Evolutionary conservation across 805 yeast genomes (phyloP), one percentile per base, ranked within the genome.

Genomic region (Blastobotrys attinorum): DNA sequence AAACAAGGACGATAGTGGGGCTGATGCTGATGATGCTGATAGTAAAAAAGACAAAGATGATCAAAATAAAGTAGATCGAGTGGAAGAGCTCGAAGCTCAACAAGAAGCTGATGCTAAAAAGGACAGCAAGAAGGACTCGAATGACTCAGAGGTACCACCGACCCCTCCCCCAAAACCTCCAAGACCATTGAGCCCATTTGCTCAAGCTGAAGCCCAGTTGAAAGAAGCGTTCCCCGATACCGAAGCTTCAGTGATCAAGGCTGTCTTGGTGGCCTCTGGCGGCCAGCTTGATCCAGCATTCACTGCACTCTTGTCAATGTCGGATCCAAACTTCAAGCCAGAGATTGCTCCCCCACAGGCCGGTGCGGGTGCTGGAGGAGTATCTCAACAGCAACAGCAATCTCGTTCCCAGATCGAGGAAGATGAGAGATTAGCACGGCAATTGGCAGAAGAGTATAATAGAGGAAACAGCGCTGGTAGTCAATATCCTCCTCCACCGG

Each of bases 201-300:
- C 75, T 22, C 68, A 70, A 52, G 71, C 80, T 29, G 65, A 71
- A 48, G 67, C 72, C 40, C 81, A 85, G 34, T 70, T 90, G 49
- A 70, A 72, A 53, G 95, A 86, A 18, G 97, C 97, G 0, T 90
- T 90, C 61, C 97, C 98, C 1, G 66, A 69, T 15, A 63, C 79
- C 20, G 95, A 87, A 34, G 83, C 75, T 23, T 75, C 78, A 48
- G 75, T 79, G 54, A 70, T 86, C 49, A 77, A 79, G 43, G 88
- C 95, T 22, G 81, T 86, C 1, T 68, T 89, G 45, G 84, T 92
- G 59, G 97, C 97, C 2, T 78, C 95, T 16, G 76, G 73, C 39
- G 96, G 95, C 22, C 70, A 74, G 39, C 60, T 86, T 36, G 96
- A 87, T 54, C 80, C 84, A 1, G 95, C 96, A 1, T 90, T 90